phyloP scores from a whole-genome alignment of 176 grass and related monocot species.

The Carex littledalei region DNA sequence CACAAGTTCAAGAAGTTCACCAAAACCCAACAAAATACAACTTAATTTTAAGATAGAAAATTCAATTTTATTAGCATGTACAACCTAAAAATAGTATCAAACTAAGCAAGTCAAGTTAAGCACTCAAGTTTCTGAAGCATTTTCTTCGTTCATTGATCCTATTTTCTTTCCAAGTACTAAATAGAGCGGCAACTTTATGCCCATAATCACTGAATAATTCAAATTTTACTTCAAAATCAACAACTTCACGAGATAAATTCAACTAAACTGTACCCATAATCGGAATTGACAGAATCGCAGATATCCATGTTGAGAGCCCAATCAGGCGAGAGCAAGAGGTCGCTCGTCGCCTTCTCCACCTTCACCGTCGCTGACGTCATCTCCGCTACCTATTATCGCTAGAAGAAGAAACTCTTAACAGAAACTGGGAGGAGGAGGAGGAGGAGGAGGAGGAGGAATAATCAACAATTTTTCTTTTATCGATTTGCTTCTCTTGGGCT shows the following conservation, averaged over 20 bases:
- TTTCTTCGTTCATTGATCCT: not conserved
- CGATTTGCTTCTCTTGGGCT: slow-evolving; percentile 2
- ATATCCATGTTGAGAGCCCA: slow-evolving; percentile 95
- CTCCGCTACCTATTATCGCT: slow-evolving; percentile 10
- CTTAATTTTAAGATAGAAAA: not conserved
- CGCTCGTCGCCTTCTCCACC: slow-evolving; percentile 92
- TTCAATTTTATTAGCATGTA: not conserved
- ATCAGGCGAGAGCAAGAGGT: slow-evolving; percentile 74
- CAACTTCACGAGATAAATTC: not conserved
- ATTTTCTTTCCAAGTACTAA: not conserved
- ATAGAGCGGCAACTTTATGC: not conserved
- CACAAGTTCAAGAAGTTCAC: not conserved
- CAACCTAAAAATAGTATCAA: not conserved
- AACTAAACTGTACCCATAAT: slow-evolving; percentile 42
- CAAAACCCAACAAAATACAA: not conserved
- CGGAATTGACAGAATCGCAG: slow-evolving; percentile 68
- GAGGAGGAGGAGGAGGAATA: not conserved
- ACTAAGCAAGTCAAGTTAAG: not conserved
- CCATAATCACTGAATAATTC: not conserved
- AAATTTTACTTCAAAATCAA: not conserved
- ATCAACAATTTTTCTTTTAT: not conserved
- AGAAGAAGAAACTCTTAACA: not conserved
- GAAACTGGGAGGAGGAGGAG: not conserved
- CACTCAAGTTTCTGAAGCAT: not conserved
- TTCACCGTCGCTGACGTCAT: slow-evolving; percentile 37